These are phyloP conservation scores for Chrysanthemum lavandulifolium DNA, from an alignment of 129 eudicot species.

Conservation along the genomic window DNA sequence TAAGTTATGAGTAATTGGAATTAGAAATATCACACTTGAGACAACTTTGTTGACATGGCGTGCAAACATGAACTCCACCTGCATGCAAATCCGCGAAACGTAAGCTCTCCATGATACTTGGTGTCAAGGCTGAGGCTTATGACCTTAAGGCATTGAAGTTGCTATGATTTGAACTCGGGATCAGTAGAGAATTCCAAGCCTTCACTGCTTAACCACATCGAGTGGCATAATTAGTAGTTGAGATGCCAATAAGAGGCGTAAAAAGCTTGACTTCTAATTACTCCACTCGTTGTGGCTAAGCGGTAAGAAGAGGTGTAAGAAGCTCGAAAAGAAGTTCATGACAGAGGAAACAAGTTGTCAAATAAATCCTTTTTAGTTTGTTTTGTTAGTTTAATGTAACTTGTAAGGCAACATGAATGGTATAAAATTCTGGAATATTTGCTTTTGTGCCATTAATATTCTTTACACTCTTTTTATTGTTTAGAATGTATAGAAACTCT, in stretches of 20 bases:
- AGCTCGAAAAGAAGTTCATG: background rate
- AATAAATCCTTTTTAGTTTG: background rate
- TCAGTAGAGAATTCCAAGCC: too few species aligned
- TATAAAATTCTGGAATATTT: background rate
- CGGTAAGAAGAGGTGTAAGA: background rate
- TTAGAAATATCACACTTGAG: too few species aligned
- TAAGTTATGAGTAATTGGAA: too few species aligned
- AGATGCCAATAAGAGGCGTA: background rate
- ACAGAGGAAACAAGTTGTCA: conserved; percentile 3
- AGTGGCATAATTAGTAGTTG: background rate
- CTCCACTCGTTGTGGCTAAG: too few species aligned
- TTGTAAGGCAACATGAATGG: background rate
- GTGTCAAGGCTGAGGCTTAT: too few species aligned
- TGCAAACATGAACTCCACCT: too few species aligned
- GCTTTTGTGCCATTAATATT: background rate
- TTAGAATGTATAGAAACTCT: background rate
- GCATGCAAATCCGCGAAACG: too few species aligned
- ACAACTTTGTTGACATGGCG: too few species aligned
- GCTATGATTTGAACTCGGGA: too few species aligned
- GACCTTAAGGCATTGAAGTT: too few species aligned
- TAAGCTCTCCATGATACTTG: too few species aligned
- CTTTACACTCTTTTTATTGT: background rate
- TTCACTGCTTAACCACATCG: too few species aligned
- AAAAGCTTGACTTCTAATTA: background rate
- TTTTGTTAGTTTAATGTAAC: background rate